phyloP scores from a whole-genome alignment of 2,329 filamentous ascomycete species.

The Elsinoe necatrix region DNA sequence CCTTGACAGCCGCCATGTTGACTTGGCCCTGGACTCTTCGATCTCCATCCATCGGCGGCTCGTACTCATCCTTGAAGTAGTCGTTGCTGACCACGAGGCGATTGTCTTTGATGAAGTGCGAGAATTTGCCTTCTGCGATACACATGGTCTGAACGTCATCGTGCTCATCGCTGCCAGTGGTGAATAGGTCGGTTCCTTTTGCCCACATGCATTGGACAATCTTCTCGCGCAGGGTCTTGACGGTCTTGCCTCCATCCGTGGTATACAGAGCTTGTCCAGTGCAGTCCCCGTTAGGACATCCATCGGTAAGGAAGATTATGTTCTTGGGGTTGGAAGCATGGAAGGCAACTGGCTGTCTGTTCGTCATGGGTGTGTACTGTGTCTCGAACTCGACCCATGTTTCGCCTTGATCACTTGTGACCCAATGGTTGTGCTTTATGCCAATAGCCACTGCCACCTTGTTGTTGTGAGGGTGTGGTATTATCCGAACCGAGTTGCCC shows the following conservation, averaged over 20 bases:
- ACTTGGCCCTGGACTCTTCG: constrained; percentile 70
- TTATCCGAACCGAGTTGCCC: constrained; percentile 53
- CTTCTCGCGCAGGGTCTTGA: constrained; percentile 56
- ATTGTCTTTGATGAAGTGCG: constrained; percentile 63
- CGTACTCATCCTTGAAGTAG: constrained; percentile 63
- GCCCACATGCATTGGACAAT: constrained; percentile 83
- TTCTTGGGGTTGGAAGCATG: constrained; percentile 76
- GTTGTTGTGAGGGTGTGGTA: constrained; percentile 70
- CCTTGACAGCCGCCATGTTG: constrained; percentile 75
- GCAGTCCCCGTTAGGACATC: constrained; percentile 29
- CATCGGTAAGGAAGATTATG: constrained; percentile 63
- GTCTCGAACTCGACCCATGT: constrained; percentile 70
- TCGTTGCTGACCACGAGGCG: constrained; percentile 73
- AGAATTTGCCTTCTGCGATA: constrained; percentile 65
- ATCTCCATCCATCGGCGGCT: constrained; percentile 67
- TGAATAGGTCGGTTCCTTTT: constrained; percentile 65
- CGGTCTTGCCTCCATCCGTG: constrained; percentile 68
- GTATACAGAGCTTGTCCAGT: constrained; percentile 59
- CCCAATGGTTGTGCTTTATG: constrained; percentile 59
- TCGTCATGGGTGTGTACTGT: constrained; percentile 48
- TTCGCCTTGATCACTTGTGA: constrained; percentile 73
- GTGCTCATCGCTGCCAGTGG: constrained; percentile 54
- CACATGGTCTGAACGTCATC: constrained; percentile 70
- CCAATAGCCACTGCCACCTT: constrained; percentile 75
- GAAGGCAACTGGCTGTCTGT: constrained; percentile 57